Conservation (phyloP, 2,329 filamentous ascomycete genomes). For the Aureobasidium subglaciale region DNA sequence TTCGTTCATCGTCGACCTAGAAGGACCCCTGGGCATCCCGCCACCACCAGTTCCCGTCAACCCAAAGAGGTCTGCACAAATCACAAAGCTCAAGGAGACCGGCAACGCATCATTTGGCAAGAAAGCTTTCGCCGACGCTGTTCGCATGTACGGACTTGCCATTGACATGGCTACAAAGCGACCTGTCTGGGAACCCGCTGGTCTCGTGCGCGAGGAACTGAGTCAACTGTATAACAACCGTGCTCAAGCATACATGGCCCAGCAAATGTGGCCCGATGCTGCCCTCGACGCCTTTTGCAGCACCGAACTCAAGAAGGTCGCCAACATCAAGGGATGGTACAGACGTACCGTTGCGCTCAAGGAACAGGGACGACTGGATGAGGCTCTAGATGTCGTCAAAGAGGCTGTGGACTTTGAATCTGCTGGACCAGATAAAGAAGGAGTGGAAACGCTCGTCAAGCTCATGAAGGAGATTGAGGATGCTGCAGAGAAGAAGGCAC, state of each 20-base stretch:
- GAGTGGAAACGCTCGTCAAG: slow-evolving; percentile 17
- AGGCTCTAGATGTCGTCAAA: slow-evolving; percentile 73
- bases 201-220: slow-evolving; percentile 78
- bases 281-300: slow-evolving; percentile 82
- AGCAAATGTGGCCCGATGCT: slow-evolving; percentile 75
- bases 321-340: slow-evolving; percentile 95
- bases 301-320: slow-evolving; percentile 77
- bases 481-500: slow-evolving; percentile 15
- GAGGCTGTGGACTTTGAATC: slow-evolving; percentile 78
- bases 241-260: slow-evolving; percentile 81
- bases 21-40: slow-evolving; percentile 61
- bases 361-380: slow-evolving; percentile 83
- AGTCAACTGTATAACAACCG: slow-evolving; percentile 75
- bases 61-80: slow-evolving; percentile 80
- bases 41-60: slow-evolving; percentile 86
- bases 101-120: slow-evolving; percentile 81
- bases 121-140: slow-evolving; percentile 64
- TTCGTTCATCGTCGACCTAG: slow-evolving; percentile 51
- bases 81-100: slow-evolving; percentile 83
- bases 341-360: slow-evolving; percentile 72
- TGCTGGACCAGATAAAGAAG: slow-evolving; percentile 35
- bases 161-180: slow-evolving; percentile 80
- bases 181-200: slow-evolving; percentile 80
- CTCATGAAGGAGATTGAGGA: slow-evolving; percentile 17
- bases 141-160: slow-evolving; percentile 76